These are phyloP conservation scores for Larix sibirica DNA, from an alignment of 83 land plant genomes.

Conservation along the genomic window DNA sequence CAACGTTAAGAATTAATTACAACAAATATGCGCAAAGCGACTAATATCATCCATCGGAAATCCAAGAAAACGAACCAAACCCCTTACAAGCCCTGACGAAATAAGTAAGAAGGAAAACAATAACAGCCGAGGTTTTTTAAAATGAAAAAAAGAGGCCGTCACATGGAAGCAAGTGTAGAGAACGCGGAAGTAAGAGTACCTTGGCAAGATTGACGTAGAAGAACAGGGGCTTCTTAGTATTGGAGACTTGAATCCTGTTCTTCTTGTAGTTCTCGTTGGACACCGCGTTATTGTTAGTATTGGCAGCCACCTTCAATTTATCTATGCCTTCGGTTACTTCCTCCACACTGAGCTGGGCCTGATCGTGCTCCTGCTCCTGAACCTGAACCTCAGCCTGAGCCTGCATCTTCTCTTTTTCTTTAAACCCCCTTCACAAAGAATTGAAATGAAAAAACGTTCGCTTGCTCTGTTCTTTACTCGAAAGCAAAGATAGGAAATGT, in stretches of 20 bases:
- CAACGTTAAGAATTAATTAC: too few species aligned
- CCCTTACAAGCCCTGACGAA: too few species aligned
- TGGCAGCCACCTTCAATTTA: background rate
- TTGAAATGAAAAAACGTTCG: too few species aligned
- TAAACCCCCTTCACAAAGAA: background rate
- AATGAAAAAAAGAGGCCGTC: background rate
- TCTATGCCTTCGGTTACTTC: background rate
- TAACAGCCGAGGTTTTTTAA: too few species aligned
- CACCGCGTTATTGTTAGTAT: background rate
- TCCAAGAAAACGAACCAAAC: too few species aligned
- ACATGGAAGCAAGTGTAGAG: background rate
- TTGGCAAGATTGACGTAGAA: slow-evolving; percentile 46
- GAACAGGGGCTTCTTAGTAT: slow-evolving; percentile 45
- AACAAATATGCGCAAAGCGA: too few species aligned
- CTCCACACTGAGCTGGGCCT: too few species aligned
- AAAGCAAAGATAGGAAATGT: background rate
- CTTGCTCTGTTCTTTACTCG: background rate
- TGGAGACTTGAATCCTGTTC: slow-evolving; percentile 46
- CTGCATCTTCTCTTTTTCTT: background rate
- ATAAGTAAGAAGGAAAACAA: too few species aligned
- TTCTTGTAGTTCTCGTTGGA: slow-evolving; percentile 19
- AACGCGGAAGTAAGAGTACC: slow-evolving; percentile 11
- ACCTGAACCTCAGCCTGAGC: background rate
- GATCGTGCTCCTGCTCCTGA: background rate
- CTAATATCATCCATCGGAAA: too few species aligned